phyloP scores from a whole-genome alignment of 306 rosid species.

The Inga oerstediana region DNA sequence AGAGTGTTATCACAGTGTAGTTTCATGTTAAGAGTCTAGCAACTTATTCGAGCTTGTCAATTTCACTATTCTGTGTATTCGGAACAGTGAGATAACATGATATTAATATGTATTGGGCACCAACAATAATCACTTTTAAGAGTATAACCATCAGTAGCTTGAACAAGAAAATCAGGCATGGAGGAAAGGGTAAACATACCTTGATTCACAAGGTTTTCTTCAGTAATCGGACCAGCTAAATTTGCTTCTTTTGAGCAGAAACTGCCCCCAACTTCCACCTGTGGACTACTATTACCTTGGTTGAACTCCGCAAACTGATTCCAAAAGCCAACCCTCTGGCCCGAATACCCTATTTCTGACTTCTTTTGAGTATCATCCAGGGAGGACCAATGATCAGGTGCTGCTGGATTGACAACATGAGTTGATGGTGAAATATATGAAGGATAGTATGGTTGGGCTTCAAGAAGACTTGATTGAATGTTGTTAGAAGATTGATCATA shows the following conservation, averaged over 20 bases:
- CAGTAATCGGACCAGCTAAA: slow-evolving; percentile 29
- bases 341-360: slow-evolving; percentile 37
- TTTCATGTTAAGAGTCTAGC: not conserved
- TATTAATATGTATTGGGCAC: not conserved
- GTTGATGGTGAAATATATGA: slow-evolving; percentile 42
- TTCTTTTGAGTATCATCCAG: slow-evolving; percentile 40
- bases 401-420: slow-evolving; percentile 40
- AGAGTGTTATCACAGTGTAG: not conserved
- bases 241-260: slow-evolving; percentile 39
- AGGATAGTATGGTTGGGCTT: slow-evolving; percentile 54
- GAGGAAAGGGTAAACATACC: slow-evolving; percentile 45
- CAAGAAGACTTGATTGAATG: slow-evolving; percentile 42
- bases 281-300: slow-evolving; percentile 46
- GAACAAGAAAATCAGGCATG: not conserved
- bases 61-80: not conserved
- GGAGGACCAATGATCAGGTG: slow-evolving; percentile 52
- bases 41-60: not conserved
- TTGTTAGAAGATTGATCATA: slow-evolving; percentile 39
- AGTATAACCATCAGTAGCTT: not conserved
- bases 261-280: slow-evolving; percentile 44
- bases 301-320: slow-evolving; percentile 50
- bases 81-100: not conserved
- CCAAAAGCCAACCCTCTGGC: slow-evolving; percentile 46
- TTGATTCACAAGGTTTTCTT: slow-evolving; percentile 44
- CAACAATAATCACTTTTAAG: slow-evolving; percentile 7